Conservation (phyloP, 257 asterid species). For the Leptodermis oblonga region DNA sequence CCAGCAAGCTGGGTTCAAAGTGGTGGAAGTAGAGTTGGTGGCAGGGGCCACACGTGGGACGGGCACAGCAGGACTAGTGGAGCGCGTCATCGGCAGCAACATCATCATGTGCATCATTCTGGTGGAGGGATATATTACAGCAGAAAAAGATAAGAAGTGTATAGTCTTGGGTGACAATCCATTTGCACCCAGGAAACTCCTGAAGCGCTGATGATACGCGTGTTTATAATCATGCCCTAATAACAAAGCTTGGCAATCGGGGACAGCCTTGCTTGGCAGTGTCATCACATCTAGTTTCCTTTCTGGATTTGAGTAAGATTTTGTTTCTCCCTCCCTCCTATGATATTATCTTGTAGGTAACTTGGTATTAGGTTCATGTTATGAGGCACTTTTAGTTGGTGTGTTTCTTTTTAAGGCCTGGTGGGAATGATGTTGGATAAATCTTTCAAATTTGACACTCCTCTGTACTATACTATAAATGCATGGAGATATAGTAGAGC, state of each 20-base stretch:
- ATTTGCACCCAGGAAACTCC: background rate
- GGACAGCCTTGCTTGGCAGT: background rate
- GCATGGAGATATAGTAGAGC: background rate
- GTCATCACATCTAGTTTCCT: too few relatives aligned
- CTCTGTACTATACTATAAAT: background rate
- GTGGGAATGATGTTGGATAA: background rate
- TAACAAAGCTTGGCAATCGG: background rate
- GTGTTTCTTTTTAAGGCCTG: background rate
- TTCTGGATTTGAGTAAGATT: background rate
- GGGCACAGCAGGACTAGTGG: constrained; percentile 62
- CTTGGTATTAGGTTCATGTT: background rate
- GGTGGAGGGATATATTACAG: constrained; percentile 84
- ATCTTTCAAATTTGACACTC: background rate
- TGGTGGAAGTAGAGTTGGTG: constrained; percentile 53
- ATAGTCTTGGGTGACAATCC: background rate
- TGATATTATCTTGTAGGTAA: background rate
- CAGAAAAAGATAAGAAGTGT: constrained; percentile 51
- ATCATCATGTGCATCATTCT: constrained; percentile 63
- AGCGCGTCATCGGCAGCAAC: constrained; percentile 57
- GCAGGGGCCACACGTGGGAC: constrained; percentile 69
- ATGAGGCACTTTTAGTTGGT: background rate
- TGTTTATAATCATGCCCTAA: background rate
- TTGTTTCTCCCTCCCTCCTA: background rate
- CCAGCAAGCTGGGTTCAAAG: constrained; percentile 53
- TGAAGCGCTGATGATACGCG: too few relatives aligned